Evolutionary conservation across 306 rosid genomes (phyloP).

Genomic region (Cyamopsis tetragonoloba): DNA sequence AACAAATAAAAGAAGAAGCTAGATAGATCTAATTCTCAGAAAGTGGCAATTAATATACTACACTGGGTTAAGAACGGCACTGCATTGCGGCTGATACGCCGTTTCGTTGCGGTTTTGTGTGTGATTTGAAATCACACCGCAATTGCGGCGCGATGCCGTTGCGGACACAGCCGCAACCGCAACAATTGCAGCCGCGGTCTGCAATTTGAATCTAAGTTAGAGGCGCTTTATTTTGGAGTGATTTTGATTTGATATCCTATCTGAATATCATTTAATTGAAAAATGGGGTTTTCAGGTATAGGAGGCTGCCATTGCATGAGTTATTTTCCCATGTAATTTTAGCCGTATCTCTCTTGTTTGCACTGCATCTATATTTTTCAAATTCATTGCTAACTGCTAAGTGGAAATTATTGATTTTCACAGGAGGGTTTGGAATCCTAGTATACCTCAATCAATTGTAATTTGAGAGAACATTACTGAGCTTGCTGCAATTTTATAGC

Average conservation of each 20-base stretch:
- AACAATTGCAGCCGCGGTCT: no score
- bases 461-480: not conserved
- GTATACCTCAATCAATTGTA: not conserved
- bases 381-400: not conserved
- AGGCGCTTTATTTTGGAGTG: not conserved
- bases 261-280: not conserved
- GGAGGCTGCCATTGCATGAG: not conserved
- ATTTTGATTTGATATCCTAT: not conserved
- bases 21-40: no score
- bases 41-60: no score
- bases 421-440: not conserved
- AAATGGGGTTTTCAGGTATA: not conserved
- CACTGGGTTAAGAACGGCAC: no score
- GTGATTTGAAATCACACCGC: no score
- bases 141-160: no score
- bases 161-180: no score
- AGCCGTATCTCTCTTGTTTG: not conserved
- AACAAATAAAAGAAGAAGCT: no score
- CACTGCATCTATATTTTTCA: not conserved
- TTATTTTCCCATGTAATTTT: not conserved
- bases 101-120: no score
- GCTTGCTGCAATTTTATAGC: not conserved
- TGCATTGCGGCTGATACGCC: no score
- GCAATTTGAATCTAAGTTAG: not conserved
- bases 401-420: not conserved